A percentile compares a stretch with the other conserved stretches of the same genome.
Conservation (phyloP, 345 rosid genomes). For the Melaleuca quinquenervia region DNA sequence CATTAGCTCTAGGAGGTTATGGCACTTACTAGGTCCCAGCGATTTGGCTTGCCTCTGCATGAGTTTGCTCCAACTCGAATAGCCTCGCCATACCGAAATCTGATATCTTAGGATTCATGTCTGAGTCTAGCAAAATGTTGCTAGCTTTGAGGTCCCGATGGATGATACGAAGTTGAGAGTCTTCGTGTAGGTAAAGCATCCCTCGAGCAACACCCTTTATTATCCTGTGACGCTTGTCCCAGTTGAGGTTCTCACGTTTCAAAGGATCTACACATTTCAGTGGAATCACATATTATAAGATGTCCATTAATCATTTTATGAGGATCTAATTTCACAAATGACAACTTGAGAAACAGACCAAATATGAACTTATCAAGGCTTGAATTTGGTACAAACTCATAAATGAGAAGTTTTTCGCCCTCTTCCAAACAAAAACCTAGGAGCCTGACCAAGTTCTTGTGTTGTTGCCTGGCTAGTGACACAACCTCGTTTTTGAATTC, state of each 20-base stretch:
- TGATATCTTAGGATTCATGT: slow-evolving; percentile 34
- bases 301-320: not conserved
- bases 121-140: slow-evolving; percentile 29
- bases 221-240: slow-evolving; percentile 26
- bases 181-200: slow-evolving; percentile 37
- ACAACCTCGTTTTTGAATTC: slow-evolving; percentile 33
- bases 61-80: slow-evolving; percentile 23
- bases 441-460: slow-evolving; percentile 29
- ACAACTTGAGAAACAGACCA: slow-evolving; percentile 2
- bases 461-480: slow-evolving; percentile 28
- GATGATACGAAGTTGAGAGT: slow-evolving; percentile 24
- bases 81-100: slow-evolving; percentile 44
- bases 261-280: slow-evolving; percentile 4
- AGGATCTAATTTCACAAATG: not conserved
- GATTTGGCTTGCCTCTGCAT: slow-evolving; percentile 13
- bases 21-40: slow-evolving; percentile 33
- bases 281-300: not conserved
- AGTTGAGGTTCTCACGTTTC: slow-evolving; percentile 5
- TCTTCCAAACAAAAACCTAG: slow-evolving; percentile 29
- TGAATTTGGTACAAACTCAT: slow-evolving; percentile 32
- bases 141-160: slow-evolving; percentile 39
- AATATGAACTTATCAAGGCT: slow-evolving; percentile 36
- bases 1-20: not conserved
- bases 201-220: slow-evolving; percentile 33
- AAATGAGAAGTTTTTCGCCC: slow-evolving; percentile 30